These are phyloP conservation scores for Sarcomyxa edulis DNA, from an alignment of 768 basidiomycete species.

Conservation along the genomic window DNA sequence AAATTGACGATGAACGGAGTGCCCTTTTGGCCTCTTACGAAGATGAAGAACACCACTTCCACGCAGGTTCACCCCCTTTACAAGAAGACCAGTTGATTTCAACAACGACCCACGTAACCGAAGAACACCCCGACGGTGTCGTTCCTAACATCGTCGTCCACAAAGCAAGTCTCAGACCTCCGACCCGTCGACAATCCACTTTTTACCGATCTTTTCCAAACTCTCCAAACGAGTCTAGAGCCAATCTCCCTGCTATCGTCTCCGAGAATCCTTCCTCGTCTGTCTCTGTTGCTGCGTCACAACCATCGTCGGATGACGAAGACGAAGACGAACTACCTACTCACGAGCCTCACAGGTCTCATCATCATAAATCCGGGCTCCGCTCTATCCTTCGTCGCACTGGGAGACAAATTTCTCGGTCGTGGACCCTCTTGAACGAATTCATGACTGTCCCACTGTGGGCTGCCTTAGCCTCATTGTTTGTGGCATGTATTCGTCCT, in stretches of 20 bases:
- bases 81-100: no score
- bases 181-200: slow-evolving; percentile 25
- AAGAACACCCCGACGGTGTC: no score
- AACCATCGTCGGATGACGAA: slow-evolving; percentile 16
- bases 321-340: slow-evolving; percentile 11
- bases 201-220: slow-evolving; percentile 69
- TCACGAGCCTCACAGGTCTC: slow-evolving; percentile 1
- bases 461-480: slow-evolving; percentile 67
- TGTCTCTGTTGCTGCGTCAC: slow-evolving; percentile 13
- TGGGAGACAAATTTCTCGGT: slow-evolving; percentile 17
- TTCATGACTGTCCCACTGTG: slow-evolving; percentile 91
- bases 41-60: slow-evolving; percentile 16
- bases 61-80: no score
- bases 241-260: slow-evolving; percentile 25
- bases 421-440: slow-evolving; percentile 41
- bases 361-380: neutral
- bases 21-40: slow-evolving; percentile 27
- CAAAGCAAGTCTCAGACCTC: slow-evolving; percentile 4
- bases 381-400: slow-evolving; percentile 15
- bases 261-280: no score
- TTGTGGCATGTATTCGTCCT: slow-evolving; percentile 74
- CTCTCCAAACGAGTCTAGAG: slow-evolving; percentile 37
- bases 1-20: slow-evolving; percentile 24
- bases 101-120: no score
- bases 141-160: slow-evolving; percentile 3